Conservation (phyloP, 768 basidiomycete species). For the Suillus occidentalis region DNA sequence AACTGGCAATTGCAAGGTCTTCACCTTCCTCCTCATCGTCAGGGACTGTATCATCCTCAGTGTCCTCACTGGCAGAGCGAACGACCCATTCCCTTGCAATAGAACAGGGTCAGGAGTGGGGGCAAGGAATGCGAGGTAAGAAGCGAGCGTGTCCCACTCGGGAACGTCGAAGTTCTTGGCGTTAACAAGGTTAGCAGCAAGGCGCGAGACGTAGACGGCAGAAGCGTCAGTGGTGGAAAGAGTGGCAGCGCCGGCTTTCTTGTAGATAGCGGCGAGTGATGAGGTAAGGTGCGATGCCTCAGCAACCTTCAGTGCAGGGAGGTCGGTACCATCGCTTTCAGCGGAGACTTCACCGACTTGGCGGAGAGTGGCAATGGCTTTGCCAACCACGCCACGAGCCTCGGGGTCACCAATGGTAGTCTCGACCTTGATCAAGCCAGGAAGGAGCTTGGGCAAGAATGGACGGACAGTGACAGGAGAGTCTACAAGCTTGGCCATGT, state of each 20-base stretch:
- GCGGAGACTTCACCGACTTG: slow-evolving; percentile 90
- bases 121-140: slow-evolving; percentile 70
- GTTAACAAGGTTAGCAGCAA: slow-evolving; percentile 87
- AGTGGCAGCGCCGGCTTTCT: slow-evolving; percentile 69
- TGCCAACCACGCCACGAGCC: slow-evolving; percentile 88
- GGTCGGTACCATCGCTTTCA: slow-evolving; percentile 83
- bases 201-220: slow-evolving; percentile 67
- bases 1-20: slow-evolving; percentile 99
- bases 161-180: slow-evolving; percentile 89
- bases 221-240: slow-evolving; percentile 58
- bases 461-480: slow-evolving; percentile 93
- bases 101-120: slow-evolving; percentile 63
- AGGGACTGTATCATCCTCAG: slow-evolving; percentile 60
- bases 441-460: slow-evolving; percentile 94
- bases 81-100: slow-evolving; percentile 86
- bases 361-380: slow-evolving; percentile 94
- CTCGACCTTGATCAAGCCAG: slow-evolving; percentile 95
- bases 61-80: slow-evolving; percentile 79
- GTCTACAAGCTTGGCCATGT: slow-evolving; percentile 98
- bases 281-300: slow-evolving; percentile 68
- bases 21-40: slow-evolving; percentile 98
- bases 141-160: slow-evolving; percentile 81
- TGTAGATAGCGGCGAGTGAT: slow-evolving; percentile 76
- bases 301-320: slow-evolving; percentile 79
- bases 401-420: slow-evolving; percentile 95